These are phyloP conservation scores for Entomortierella parvispora DNA, from an alignment of 192 early-diverging fungal species.

Conservation along the genomic window DNA sequence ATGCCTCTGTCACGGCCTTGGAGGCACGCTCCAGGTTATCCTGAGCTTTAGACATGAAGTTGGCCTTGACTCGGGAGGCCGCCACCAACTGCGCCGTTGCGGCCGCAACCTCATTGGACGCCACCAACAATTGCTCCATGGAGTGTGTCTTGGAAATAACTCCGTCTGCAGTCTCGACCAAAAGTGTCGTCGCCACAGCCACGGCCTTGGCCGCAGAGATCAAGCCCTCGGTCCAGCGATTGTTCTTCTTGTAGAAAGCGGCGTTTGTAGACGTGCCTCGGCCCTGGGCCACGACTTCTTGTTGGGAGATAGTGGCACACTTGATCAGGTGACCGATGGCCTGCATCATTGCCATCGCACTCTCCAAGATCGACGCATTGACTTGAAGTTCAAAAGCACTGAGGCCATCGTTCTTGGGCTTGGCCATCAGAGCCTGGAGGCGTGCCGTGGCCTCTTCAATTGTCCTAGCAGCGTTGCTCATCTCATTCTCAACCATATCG, in stretches of 20 bases:
- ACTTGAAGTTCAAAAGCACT: conserved; percentile 86
- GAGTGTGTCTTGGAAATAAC: conserved; percentile 90
- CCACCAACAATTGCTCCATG: conserved; percentile 97
- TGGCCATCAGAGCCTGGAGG: conserved; percentile 82
- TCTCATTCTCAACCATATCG: conserved; percentile 92
- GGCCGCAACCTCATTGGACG: conserved; percentile 94
- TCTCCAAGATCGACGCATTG: conserved; percentile 88
- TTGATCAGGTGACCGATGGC: conserved; percentile 94
- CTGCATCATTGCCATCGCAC: conserved; percentile 92
- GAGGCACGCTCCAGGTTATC: conserved; percentile 94
- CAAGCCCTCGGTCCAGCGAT: conserved; percentile 99
- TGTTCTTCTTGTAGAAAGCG: conserved; percentile 99
- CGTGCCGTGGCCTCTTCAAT: conserved; percentile 91
- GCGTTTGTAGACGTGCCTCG: conserved; percentile 80
- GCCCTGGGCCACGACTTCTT: conserved; percentile 96
- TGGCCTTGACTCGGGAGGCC: conserved; percentile 94
- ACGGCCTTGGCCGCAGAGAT: conserved; percentile 97
- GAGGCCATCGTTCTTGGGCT: conserved; percentile 76
- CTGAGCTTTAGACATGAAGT: conserved; percentile 92
- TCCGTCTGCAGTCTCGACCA: conserved; percentile 97
- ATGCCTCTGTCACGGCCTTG: conserved; percentile 92
- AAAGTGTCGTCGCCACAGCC: conserved; percentile 88
- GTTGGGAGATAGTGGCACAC: conserved; percentile 93
- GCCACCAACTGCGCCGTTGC: conserved; percentile 97
- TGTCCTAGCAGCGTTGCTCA: conserved; percentile 90